phyloP scores from a whole-genome alignment of 768 basidiomycete species.

The Pleurotus pulmonarius region DNA sequence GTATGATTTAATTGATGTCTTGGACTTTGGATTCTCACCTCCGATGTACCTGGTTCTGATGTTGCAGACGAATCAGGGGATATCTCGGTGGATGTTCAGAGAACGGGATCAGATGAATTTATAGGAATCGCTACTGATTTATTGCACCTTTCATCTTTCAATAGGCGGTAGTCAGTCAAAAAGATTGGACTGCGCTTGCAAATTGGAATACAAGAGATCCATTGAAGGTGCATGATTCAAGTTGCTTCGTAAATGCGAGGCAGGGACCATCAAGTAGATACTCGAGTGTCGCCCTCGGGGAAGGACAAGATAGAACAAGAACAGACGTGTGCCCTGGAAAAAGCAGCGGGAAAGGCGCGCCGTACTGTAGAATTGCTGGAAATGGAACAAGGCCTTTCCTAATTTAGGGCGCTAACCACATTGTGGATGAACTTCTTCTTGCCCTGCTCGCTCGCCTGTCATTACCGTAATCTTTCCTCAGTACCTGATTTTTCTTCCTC shows the following conservation, averaged over 20 bases:
- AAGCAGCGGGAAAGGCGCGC: neutral
- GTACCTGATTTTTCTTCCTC: slow-evolving; percentile 7
- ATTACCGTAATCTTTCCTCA: neutral
- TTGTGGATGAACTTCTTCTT: slow-evolving; percentile 1
- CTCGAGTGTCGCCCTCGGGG: neutral
- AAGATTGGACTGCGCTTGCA: too few relatives aligned
- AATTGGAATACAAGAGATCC: too few relatives aligned
- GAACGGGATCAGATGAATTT: too few relatives aligned
- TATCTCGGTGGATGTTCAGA: too few relatives aligned
- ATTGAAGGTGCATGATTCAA: too few relatives aligned
- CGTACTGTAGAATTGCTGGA: neutral
- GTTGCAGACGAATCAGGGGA: too few relatives aligned
- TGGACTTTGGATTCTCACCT: too few relatives aligned
- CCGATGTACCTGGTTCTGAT: too few relatives aligned
- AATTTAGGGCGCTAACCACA: slow-evolving; percentile 1
- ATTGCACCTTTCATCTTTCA: too few relatives aligned
- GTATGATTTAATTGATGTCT: too few relatives aligned
- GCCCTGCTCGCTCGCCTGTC: neutral
- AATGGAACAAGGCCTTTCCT: slow-evolving; percentile 6
- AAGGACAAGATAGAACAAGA: neutral
- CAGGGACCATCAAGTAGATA: neutral
- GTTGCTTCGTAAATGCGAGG: neutral
- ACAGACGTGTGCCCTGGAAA: neutral
- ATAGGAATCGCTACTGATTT: too few relatives aligned
- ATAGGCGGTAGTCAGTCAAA: too few relatives aligned